A percentile compares a stretch with the other conserved stretches of the same genome.
Conservation (phyloP, 768 basidiomycete genomes). For the Phaffia tasmanica region DNA sequence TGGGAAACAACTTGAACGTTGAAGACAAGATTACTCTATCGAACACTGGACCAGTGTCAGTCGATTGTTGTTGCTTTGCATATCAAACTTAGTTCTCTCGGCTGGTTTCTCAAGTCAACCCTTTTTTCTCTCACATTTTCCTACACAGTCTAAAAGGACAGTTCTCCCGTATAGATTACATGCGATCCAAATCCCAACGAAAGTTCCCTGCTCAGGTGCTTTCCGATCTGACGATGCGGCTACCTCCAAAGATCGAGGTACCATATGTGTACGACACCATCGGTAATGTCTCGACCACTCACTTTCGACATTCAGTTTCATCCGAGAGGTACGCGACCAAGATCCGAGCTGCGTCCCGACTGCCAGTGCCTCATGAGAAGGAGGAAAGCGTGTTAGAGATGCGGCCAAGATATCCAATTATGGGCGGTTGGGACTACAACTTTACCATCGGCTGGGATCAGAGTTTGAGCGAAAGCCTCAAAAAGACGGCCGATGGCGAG, state of each 20-base stretch:
- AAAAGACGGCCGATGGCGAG: constrained; percentile 51
- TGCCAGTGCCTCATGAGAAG: constrained; percentile 16
- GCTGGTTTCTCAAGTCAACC: neutral
- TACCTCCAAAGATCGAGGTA: constrained; percentile 70
- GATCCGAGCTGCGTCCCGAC: constrained; percentile 23
- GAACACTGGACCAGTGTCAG: constrained; percentile 83
- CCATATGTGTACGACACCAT: constrained; percentile 84
- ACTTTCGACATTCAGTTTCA: constrained; percentile 45
- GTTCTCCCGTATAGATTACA: constrained; percentile 83
- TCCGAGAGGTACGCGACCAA: constrained; percentile 13
- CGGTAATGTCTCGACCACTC: constrained; percentile 94
- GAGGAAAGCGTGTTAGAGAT: constrained; percentile 61
- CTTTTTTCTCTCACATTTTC: neutral
- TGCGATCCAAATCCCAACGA: constrained; percentile 60
- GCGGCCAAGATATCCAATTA: constrained; percentile 75
- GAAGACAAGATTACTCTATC: constrained; percentile 74
- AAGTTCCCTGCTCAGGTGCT: constrained; percentile 50
- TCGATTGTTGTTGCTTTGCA: constrained; percentile 26
- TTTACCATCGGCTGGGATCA: constrained; percentile 92
- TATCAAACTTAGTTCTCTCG: neutral
- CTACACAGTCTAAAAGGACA: constrained; percentile 72
- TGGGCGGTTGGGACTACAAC: constrained; percentile 96
- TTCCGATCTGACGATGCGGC: constrained; percentile 58
- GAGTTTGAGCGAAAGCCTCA: constrained; percentile 54
- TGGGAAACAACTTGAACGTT: constrained; percentile 89